Evolutionary conservation across 352 stramenopile species (phyloP).

Genomic region (Saprolegnia diclina): DNA sequence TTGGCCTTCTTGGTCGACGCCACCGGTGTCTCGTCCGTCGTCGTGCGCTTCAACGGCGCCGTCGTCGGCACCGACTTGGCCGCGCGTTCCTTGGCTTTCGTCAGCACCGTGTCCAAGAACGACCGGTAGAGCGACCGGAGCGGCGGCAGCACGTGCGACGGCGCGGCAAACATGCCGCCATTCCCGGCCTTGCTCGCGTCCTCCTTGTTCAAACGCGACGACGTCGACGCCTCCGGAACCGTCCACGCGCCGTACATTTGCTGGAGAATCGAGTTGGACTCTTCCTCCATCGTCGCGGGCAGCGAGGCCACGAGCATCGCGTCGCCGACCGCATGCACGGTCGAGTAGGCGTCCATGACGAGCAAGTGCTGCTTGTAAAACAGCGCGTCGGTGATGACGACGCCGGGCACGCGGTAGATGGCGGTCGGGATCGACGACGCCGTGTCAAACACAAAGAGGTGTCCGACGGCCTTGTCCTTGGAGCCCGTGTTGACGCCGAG

Average conservation of each 20-base stretch:
- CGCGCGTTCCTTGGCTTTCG: constrained; percentile 39
- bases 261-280: constrained; percentile 26
- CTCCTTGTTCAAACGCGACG: constrained; percentile 21
- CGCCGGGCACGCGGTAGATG: constrained; percentile 10
- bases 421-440: constrained; percentile 13
- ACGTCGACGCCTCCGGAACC: constrained; percentile 28
- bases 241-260: constrained; percentile 31
- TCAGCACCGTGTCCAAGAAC: constrained; percentile 85
- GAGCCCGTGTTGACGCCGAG: neutral
- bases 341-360: constrained; percentile 16
- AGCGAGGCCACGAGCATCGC: neutral
- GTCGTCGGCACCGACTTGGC: neutral
- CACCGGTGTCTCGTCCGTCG: neutral
- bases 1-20: constrained; percentile 9
- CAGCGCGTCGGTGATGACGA: neutral
- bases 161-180: constrained; percentile 64
- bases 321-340: constrained; percentile 16
- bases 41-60: neutral
- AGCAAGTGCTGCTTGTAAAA: constrained; percentile 23
- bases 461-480: neutral
- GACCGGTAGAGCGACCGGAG: constrained; percentile 78
- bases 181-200: constrained; percentile 1
- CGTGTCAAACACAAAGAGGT: constrained; percentile 16
- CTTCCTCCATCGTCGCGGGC: constrained; percentile 28
- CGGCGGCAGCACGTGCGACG: constrained; percentile 72